A percentile compares a stretch with the other conserved stretches of the same genome.
phyloP scores from a whole-genome alignment of 306 rosid genomes.

The Hylodesmum podocarpum region DNA sequence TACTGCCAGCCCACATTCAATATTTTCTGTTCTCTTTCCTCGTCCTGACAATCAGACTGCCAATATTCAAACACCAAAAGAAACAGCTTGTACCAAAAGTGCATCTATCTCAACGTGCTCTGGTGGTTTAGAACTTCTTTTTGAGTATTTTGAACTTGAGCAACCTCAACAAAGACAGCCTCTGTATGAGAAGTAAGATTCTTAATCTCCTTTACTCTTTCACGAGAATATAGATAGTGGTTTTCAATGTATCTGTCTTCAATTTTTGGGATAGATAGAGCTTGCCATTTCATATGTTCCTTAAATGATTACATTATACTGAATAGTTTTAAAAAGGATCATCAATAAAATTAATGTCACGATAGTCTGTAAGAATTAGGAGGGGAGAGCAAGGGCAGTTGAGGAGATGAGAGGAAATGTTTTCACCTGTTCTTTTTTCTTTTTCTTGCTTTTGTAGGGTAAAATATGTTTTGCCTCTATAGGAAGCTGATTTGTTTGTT shows the following conservation, averaged over 20 bases:
- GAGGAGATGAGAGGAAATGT: not conserved
- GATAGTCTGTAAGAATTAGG: not conserved
- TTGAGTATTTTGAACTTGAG: conserved; percentile 82
- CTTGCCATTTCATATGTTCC: not conserved
- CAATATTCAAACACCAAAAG: conserved; percentile 21
- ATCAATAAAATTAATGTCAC: not conserved
- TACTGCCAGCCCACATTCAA: conserved; percentile 36
- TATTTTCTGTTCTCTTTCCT: conserved; percentile 50
- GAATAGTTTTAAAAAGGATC: not conserved
- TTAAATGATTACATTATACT: not conserved
- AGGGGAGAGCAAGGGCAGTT: not conserved
- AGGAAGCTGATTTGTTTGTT: not conserved
- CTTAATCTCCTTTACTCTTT: conserved; percentile 14
- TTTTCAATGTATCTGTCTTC: not conserved
- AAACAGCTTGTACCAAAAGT: not conserved
- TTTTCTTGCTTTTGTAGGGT: not conserved
- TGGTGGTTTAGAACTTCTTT: conserved; percentile 62
- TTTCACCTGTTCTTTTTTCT: not conserved
- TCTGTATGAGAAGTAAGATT: conserved; percentile 66
- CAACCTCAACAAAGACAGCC: conserved; percentile 81
- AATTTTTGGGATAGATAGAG: not conserved
- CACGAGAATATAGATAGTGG: conserved; percentile 1
- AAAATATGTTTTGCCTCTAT: not conserved
- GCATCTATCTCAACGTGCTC: conserved; percentile 24
- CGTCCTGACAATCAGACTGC: conserved; percentile 35